Base-by-base conservation (phyloP, 2,329 filamentous ascomycete genomes). In the Truncatella angustata region DNA sequence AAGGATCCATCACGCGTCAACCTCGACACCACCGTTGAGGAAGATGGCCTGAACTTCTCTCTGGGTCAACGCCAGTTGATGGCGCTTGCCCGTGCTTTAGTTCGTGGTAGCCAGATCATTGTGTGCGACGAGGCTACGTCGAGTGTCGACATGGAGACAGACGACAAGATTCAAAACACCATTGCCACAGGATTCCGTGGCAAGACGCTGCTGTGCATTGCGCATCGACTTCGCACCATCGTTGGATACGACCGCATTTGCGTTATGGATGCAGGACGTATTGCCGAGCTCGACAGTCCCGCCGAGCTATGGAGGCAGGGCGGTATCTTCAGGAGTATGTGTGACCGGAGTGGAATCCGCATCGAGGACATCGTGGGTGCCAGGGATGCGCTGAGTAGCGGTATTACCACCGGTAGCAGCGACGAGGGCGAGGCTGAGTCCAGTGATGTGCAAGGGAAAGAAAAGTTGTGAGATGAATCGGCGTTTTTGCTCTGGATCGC, bases 71-170 rank as follows among this genome's bases (percentile, higher is more conserved):
- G 94, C 3, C 94, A 97, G 70, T 82, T 97, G 45, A 96, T 97
- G 88, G 94, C 94, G 1, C 79, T 99, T 1, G 92, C 92, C 0
- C 86, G 94, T 1, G 94, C 94, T 0, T 82, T 99, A 2, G 93
- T 97, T 4, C 86, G 93, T 34, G 85, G 87, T 39, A 88, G 87
- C 1, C 90, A 88, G 61, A 97, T 97, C 71, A 97, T 97, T 61
- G 87, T 99, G 46, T 97, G 93, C 70, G 94, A 99, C 74, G 94
- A 99, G 71, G 94, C 94, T 1, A 99, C 94, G 0, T 91, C 87
- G 1, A 89, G 84, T 0, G 92, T 97, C 6, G 93, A 97, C 69
- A 94, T 97, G 77, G 93, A 97, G 66, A 97, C 93, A 3, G 94
- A 99, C 66, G 87, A 91, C 70, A 95, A 94, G 79, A 96, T 97